Conservation (phyloP, 768 basidiomycete species). For the Serendipita vermifera region DNA sequence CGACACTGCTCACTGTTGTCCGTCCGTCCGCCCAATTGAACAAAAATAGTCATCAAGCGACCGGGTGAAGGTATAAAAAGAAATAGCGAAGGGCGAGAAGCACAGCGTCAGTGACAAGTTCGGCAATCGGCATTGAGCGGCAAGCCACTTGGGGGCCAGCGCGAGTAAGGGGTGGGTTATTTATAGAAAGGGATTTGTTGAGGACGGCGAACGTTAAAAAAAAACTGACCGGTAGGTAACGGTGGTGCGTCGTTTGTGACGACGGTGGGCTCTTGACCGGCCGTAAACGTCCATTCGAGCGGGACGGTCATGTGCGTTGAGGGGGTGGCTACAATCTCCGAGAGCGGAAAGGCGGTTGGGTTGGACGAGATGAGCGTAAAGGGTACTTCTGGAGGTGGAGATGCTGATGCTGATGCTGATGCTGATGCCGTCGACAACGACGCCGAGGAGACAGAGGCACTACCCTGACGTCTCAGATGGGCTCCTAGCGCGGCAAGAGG, state of each 20-base stretch:
- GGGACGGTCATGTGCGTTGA: constrained; percentile 32
- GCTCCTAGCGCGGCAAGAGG: neutral
- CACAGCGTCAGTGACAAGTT: neutral
- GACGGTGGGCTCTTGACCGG: constrained; percentile 39
- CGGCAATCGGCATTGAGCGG: constrained; percentile 14
- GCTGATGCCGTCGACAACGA: neutral
- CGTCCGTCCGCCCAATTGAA: neutral
- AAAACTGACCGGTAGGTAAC: constrained; percentile 25
- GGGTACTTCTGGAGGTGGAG: constrained; percentile 24
- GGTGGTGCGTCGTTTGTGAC: constrained; percentile 41
- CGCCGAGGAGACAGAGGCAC: neutral
- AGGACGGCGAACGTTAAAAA: neutral
- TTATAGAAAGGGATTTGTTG: neutral
- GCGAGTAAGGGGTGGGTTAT: neutral
- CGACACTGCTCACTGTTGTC: constrained; percentile 34
- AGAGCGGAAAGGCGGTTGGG: constrained; percentile 48
- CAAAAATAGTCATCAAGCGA: neutral
- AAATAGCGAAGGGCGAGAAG: neutral
- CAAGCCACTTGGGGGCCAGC: constrained; percentile 32
- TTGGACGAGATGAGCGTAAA: constrained; percentile 39
- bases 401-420: neutral
- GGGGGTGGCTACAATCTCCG: constrained; percentile 34
- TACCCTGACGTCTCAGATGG: neutral
- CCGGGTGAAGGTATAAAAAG: too few relatives aligned
- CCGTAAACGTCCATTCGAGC: constrained; percentile 33